These are phyloP conservation scores for Lophiostoma macrostomum DNA, from an alignment of 495 filamentous ascomycete genomes.

Conservation along the genomic window DNA sequence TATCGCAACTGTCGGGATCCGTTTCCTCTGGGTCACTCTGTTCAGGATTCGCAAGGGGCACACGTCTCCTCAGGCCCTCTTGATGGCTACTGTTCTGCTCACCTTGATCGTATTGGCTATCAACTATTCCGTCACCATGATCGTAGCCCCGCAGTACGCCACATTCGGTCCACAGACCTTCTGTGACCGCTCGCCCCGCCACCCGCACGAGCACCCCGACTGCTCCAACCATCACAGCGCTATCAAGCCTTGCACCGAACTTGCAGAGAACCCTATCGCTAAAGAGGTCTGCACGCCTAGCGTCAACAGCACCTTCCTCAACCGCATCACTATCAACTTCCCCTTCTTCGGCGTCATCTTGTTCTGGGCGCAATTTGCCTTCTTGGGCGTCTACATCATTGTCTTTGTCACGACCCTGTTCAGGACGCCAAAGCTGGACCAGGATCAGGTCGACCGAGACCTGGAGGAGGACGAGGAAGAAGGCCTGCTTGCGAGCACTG, in stretches of 20 bases:
- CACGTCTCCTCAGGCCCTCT: conserved; percentile 87
- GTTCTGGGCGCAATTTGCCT: conserved; percentile 94
- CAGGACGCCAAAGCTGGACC: conserved; percentile 71
- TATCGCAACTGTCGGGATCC: conserved; percentile 80
- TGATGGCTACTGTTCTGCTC: conserved; percentile 85
- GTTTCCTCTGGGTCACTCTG: conserved; percentile 89
- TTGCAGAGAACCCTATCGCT: conserved; percentile 57
- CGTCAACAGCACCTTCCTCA: conserved; percentile 86
- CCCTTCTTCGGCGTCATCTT: conserved; percentile 90
- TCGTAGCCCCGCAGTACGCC: conserved; percentile 90
- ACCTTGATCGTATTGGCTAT: conserved; percentile 83
- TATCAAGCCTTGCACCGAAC: conserved; percentile 78
- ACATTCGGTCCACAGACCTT: conserved; percentile 94
- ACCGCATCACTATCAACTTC: conserved; percentile 90
- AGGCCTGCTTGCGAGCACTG: conserved; percentile 76
- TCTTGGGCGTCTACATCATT: conserved; percentile 78
- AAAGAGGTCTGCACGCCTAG: conserved; percentile 82
- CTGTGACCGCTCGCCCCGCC: conserved; percentile 62
- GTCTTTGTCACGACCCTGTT: conserved; percentile 73
- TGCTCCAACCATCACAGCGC: conserved; percentile 70
- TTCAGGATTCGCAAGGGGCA: conserved; percentile 87
- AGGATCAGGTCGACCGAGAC: conserved; percentile 77
- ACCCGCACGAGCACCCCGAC: conserved; percentile 64
- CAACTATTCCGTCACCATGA: conserved; percentile 87
- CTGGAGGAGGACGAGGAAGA: conserved; percentile 95